Percentiles rank a stretch among this genome's conserved stretches.
Evolutionary conservation across 2,329 filamentous ascomycete genomes (phyloP).

Genomic region (Alternaria panax): DNA sequence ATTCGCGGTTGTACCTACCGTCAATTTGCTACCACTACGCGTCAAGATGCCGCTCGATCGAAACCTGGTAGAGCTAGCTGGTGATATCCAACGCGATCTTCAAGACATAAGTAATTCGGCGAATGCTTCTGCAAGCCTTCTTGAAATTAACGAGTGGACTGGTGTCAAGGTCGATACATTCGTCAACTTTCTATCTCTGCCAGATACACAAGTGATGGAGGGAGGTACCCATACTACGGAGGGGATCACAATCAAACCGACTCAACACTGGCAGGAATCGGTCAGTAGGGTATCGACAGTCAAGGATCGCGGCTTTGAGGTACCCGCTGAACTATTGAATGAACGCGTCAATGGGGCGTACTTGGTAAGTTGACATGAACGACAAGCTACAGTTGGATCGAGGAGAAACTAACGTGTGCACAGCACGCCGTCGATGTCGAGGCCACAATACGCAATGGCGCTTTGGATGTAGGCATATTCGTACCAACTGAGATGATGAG

Average conservation of each 20-base stretch:
- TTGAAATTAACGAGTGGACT: conserved; percentile 79
- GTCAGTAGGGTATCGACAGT: conserved; percentile 28
- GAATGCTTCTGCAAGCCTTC: conserved; percentile 68
- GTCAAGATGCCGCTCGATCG: conserved; percentile 53
- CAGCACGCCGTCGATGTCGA: conserved; percentile 65
- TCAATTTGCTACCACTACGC: conserved; percentile 78
- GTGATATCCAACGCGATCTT: conserved; percentile 72
- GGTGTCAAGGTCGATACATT: conserved; percentile 73
- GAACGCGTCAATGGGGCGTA: conserved; percentile 42
- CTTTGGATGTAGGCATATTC: conserved; percentile 63
- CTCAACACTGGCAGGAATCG: conserved; percentile 24
- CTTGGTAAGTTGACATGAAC: conserved; percentile 46
- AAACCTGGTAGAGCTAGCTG: conserved; percentile 61
- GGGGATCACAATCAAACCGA: conserved; percentile 29
- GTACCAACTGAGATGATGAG: conserved; percentile 54
- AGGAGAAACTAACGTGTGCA: conserved; percentile 39
- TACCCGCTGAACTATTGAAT: conserved; percentile 30
- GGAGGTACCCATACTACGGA: conserved; percentile 1
- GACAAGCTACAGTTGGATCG: not conserved
- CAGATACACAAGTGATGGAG: conserved; percentile 41
- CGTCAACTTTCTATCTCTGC: conserved; percentile 79
- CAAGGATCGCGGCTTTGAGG: conserved; percentile 13
- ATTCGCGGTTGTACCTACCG: conserved; percentile 69
- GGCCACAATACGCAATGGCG: conserved; percentile 58
- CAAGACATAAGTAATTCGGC: conserved; percentile 63